Conservation (phyloP, 305 asterid genomes). For the Fraxinus sp. region DNA sequence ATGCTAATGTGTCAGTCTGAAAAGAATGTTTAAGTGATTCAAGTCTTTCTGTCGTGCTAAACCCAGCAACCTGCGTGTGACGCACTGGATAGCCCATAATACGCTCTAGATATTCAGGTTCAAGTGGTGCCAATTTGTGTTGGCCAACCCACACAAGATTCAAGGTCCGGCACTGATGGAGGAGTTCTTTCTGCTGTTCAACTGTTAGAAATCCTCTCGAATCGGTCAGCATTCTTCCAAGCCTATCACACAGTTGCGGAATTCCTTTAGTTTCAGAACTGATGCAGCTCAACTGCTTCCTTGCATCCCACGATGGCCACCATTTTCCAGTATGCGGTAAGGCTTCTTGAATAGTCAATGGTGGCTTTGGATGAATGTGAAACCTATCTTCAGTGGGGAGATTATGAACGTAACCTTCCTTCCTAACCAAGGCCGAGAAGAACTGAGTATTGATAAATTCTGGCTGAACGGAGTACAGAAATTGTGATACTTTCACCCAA, state of each 20-base stretch:
- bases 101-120: constrained; percentile 62
- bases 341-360: constrained; percentile 66
- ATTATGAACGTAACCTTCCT: constrained; percentile 89
- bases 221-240: constrained; percentile 46
- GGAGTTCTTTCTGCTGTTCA: constrained; percentile 53
- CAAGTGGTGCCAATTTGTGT: constrained; percentile 49
- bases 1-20: constrained; percentile 78
- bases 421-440: constrained; percentile 67
- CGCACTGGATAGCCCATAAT: constrained; percentile 70
- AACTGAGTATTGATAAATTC: constrained; percentile 52
- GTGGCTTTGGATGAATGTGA: constrained; percentile 62
- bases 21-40: constrained; percentile 51
- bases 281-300: constrained; percentile 59
- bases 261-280: constrained; percentile 41
- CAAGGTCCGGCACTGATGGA: constrained; percentile 49
- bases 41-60: constrained; percentile 54
- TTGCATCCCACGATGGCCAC: constrained; percentile 93
- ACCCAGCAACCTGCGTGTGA: constrained; percentile 56
- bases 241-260: constrained; percentile 52
- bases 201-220: constrained; percentile 45
- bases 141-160: constrained; percentile 76
- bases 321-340: constrained; percentile 57
- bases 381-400: constrained; percentile 67
- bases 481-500: constrained; percentile 78
- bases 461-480: constrained; percentile 64